Evolutionary conservation across 768 basidiomycete species (phyloP).

Genomic region (Heimioporus sp.): DNA sequence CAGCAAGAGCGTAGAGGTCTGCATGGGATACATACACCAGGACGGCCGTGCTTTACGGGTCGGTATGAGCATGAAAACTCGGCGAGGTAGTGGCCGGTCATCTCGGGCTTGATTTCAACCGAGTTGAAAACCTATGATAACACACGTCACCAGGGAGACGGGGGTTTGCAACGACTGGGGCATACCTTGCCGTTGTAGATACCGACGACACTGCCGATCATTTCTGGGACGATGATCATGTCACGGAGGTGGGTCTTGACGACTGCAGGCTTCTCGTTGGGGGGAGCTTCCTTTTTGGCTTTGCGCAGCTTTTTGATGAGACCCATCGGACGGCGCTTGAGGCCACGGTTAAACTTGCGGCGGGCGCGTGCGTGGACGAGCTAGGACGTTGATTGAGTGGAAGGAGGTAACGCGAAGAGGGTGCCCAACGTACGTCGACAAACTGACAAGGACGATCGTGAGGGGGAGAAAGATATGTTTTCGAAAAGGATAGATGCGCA

Average conservation of each 20-base stretch:
- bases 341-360: slow-evolving; percentile 97
- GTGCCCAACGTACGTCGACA: slow-evolving; percentile 57
- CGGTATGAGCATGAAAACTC: slow-evolving; percentile 98
- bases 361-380: slow-evolving; percentile 98
- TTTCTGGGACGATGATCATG: slow-evolving; percentile 99
- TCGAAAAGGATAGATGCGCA: slow-evolving; percentile 40
- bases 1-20: slow-evolving; percentile 7
- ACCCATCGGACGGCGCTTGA: slow-evolving; percentile 97
- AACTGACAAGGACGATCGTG: slow-evolving; percentile 45
- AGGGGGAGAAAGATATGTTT: background rate
- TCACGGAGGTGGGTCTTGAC: slow-evolving; percentile 99
- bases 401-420: slow-evolving; percentile 4
- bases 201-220: slow-evolving; percentile 98
- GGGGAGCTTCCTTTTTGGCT: slow-evolving; percentile 98
- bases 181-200: slow-evolving; percentile 97
- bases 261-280: slow-evolving; percentile 97
- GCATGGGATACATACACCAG: slow-evolving; percentile 75
- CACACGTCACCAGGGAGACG: background rate
- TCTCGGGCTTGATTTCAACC: slow-evolving; percentile 99
- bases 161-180: slow-evolving; percentile 2
- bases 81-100: slow-evolving; percentile 99
- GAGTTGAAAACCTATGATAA: slow-evolving; percentile 78
- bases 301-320: slow-evolving; percentile 99
- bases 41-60: slow-evolving; percentile 99
- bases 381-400: slow-evolving; percentile 36